Conservation (phyloP, 805 yeast species). For the Candida sphagnicola region DNA sequence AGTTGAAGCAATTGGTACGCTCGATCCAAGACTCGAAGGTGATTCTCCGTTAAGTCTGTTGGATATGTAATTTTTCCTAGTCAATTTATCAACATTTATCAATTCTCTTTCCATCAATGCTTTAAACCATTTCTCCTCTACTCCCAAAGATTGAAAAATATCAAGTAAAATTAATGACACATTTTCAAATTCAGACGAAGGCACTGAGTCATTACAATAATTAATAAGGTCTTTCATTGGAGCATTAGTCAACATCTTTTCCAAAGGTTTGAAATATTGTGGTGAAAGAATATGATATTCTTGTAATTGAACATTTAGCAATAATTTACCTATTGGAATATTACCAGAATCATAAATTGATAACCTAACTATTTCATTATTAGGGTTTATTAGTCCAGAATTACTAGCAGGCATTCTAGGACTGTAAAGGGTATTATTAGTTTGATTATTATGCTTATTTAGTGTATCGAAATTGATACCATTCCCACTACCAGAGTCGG, state of each 20-base stretch:
- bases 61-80: slow-evolving; percentile 39
- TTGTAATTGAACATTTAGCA: slow-evolving; percentile 45
- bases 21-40: neutral
- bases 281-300: slow-evolving; percentile 61
- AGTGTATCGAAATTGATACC: slow-evolving; percentile 17
- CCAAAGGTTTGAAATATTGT: slow-evolving; percentile 56
- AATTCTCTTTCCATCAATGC: slow-evolving; percentile 68
- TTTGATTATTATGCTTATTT: slow-evolving; percentile 1
- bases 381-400: slow-evolving; percentile 2
- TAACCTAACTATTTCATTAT: slow-evolving; percentile 39
- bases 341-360: slow-evolving; percentile 41
- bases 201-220: slow-evolving; percentile 38
- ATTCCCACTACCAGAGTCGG: slow-evolving; percentile 19
- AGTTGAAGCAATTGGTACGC: slow-evolving; percentile 3
- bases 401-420: slow-evolving; percentile 3
- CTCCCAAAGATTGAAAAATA: slow-evolving; percentile 65
- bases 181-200: slow-evolving; percentile 46
- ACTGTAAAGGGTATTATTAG: neutral
- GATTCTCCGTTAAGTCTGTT: slow-evolving; percentile 6
- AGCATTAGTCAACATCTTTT: slow-evolving; percentile 52
- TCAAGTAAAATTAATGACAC: slow-evolving; percentile 61
- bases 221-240: slow-evolving; percentile 51
- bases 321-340: slow-evolving; percentile 54
- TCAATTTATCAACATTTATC: slow-evolving; percentile 40
- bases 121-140: slow-evolving; percentile 70